These are phyloP conservation scores for Aspergillus heteromorphus DNA, from an alignment of 495 filamentous ascomycete genomes.

Conservation along the genomic window DNA sequence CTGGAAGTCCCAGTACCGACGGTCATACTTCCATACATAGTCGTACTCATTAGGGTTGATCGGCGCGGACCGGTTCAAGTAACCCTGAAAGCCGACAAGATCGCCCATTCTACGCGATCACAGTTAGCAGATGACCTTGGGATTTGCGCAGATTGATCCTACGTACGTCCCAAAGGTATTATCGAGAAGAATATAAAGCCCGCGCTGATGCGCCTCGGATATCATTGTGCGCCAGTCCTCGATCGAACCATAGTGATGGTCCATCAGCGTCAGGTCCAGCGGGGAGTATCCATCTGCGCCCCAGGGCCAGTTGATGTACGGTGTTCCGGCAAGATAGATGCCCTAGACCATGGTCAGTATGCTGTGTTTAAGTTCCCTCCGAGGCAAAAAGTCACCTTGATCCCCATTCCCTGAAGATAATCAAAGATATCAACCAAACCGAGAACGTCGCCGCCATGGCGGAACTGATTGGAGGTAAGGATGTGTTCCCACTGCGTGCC, in stretches of 20 bases:
- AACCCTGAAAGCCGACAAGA: conserved; percentile 61
- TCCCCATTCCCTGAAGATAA: conserved; percentile 68
- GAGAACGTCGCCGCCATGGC: conserved; percentile 65
- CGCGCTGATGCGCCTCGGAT: conserved; percentile 54
- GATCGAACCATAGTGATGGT: conserved; percentile 61
- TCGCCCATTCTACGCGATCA: conserved; percentile 48
- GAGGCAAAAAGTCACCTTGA: conserved; percentile 45
- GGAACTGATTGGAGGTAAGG: conserved; percentile 58
- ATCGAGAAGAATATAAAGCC: conserved; percentile 66
- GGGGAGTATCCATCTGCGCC: conserved; percentile 60
- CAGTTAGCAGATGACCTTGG: neutral
- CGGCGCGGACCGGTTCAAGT: conserved; percentile 56
- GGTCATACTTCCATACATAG: conserved; percentile 50
- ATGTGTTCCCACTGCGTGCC: conserved; percentile 64
- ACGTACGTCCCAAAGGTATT: conserved; percentile 64
- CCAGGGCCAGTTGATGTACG: conserved; percentile 67
- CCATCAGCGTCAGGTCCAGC: conserved; percentile 61
- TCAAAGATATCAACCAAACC: conserved; percentile 61
- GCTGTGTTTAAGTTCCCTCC: neutral
- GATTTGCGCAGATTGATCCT: neutral
- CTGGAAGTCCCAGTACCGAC: conserved; percentile 58
- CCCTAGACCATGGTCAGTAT: conserved; percentile 28
- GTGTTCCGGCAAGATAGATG: conserved; percentile 61
- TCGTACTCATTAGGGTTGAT: conserved; percentile 52
- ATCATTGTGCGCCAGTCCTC: conserved; percentile 56